Evolutionary conservation across 352 stramenopile species (phyloP), one percentile per base, ranked within the genome.

Genomic region (Globisporangium echinulatum): DNA sequence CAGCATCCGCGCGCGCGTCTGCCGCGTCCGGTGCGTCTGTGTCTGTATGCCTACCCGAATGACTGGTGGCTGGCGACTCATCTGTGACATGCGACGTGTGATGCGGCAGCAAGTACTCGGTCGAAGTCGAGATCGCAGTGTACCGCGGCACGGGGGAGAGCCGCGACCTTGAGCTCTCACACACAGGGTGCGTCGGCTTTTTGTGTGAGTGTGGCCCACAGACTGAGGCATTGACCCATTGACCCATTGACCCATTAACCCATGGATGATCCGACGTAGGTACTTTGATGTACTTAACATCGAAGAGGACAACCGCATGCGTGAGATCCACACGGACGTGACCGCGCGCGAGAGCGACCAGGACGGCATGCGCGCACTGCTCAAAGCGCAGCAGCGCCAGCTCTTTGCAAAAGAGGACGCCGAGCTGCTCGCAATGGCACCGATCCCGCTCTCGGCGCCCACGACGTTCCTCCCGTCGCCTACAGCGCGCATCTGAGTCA

Each of bases 1-100:
- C 38, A 88, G 70, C 19, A 69, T 86, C 52, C 77, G 77, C 33
- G 79, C 81, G 3, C 79, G 76, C 46, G 73, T 90, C 39, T 74
- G 79, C 44, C 84, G 73, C 56, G 78, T 88, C 48, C 73, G 77
- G 81, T 90, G 56, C 51, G 79, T 67, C 9, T 11, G 17, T 51
- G 37, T 36, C 2, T 39, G 3, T 52, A 15, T 47, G 40, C 25
- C 2, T 33, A 33, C 2, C 25, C 25, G 25, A 33, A 33, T 33
- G 25, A 33, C 25, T 33, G 25, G 25, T 33, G 25, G 25, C 25
- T 33, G 10, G 19, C 10, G 17, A 51, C 42, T 51, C n/a, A 14
- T 50, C 6, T 25, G 5, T 52, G 42, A 2, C 25, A 33, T 33
- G 25, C 25, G 25, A 33, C 25, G 25, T 33, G 25, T 25, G 17